Percentiles rank a stretch among this genome's conserved stretches.
Conservation (phyloP, 108 stramenopile genomes). For the Phaeodactylum tricornutum region DNA sequence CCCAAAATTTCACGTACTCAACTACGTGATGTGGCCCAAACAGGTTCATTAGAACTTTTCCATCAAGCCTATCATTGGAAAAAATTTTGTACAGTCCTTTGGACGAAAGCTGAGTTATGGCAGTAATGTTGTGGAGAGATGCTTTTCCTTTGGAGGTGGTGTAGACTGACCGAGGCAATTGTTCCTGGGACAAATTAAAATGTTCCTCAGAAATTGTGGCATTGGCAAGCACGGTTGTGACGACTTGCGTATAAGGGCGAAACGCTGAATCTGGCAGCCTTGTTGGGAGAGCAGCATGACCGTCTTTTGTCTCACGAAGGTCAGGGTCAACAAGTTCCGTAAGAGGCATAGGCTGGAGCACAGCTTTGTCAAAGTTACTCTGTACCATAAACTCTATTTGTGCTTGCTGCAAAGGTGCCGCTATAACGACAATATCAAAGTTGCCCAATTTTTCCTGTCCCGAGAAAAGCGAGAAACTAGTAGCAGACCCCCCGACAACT, state of each 20-base stretch:
- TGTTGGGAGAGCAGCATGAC: constrained; percentile 11
- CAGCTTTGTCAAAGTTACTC: constrained; percentile 43
- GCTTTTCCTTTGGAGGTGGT: constrained; percentile 43
- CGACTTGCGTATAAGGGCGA: constrained; percentile 55
- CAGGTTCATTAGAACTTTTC: constrained; percentile 14
- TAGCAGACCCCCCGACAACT: constrained; percentile 18
- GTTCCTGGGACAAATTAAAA: constrained; percentile 23
- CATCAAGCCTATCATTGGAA: constrained; percentile 22
- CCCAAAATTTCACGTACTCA: constrained; percentile 42
- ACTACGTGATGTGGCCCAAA: constrained; percentile 43
- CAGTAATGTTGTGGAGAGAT: constrained; percentile 26
- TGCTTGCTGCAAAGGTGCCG: constrained; percentile 56
- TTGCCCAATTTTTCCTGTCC: constrained; percentile 25
- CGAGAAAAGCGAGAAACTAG: too few relatives aligned
- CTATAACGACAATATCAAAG: constrained; percentile 68
- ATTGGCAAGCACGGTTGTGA: constrained; percentile 58
- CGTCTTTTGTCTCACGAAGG: constrained; percentile 28
- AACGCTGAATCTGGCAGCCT: constrained; percentile 34
- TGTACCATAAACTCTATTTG: constrained; percentile 54
- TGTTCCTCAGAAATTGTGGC: constrained; percentile 37
- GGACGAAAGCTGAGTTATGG: constrained; percentile 17
- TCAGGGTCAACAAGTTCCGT: constrained; percentile 25
- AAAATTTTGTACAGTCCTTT: constrained; percentile 52
- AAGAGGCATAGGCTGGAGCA: constrained; percentile 63
- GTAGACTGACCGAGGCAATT: constrained; percentile 34